Base-by-base conservation (phyloP, 2,329 filamentous ascomycete genomes). In the Metarhizium brunneum region DNA sequence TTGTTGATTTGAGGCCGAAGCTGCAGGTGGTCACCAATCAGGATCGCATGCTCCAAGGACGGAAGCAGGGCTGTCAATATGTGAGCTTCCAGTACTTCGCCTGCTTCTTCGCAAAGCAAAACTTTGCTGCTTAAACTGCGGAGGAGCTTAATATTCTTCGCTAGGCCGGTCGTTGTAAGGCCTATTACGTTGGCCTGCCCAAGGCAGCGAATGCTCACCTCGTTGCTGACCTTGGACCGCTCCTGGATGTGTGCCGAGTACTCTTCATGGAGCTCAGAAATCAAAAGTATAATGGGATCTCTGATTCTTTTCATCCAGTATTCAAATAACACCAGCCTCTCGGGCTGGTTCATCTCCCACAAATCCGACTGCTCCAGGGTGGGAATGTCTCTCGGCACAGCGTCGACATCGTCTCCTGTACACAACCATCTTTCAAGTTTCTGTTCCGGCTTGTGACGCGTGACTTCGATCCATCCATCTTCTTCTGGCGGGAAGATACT, bases 21-120 rank as follows among this genome's bases (percentile, higher is more conserved):
- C 61, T 87, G 83, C 20, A 76, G 69, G 56, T 86, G 83, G 61
- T 87, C 84, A 0, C 84, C 83, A 43, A 87, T 86, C 14, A 83
- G 73, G 18, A 87, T 81, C 6, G 75, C 69, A 56, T 88, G 84
- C 63, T 87, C 76, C 0, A 86, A 65, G 0, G 76, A 76, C 0
- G 83, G 83, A 0, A 85, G 69, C 4, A 88, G 65, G 0, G 84
- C 76, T 0, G 81, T 81, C 1, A 88, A 64, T 2, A 81, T 70
- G 57, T 88, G 84, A 0, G 81, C 73, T 64, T 89, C 86, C 36
- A 88, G 71, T 0, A 88, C 81, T 58, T 89, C 85, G 0, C 79
- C 85, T 2, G 85, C 85, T 62, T 89, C 85, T 64, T 89, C 85
- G 38, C 81, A 86, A 1, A 88, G 64, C 16, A 88, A 65, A 0